These are phyloP conservation scores for Colletotrichum eremochloae DNA, from an alignment of 2,329 filamentous ascomycete species.

Conservation along the genomic window DNA sequence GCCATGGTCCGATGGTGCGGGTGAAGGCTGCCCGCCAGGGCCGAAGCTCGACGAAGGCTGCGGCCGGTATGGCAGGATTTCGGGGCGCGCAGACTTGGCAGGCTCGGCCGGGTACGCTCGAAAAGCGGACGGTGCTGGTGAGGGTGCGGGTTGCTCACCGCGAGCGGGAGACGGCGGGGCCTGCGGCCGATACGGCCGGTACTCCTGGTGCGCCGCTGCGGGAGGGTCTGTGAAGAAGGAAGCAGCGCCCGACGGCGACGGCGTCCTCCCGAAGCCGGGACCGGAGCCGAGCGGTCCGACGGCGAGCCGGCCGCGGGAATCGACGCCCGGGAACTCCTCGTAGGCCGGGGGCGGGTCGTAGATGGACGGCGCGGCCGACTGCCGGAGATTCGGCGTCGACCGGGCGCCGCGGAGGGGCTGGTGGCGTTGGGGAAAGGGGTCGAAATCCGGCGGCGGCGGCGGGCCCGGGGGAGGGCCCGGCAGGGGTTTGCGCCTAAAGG, in stretches of 20 bases:
- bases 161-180: background rate
- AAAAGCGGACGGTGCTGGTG: background rate
- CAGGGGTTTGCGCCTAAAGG: constrained; percentile 38
- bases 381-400: constrained; percentile 39
- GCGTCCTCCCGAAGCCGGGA: background rate
- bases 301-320: constrained; percentile 20
- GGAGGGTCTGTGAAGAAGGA: background rate
- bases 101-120: too few relatives aligned
- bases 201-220: background rate
- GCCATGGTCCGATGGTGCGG: background rate
- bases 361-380: constrained; percentile 11
- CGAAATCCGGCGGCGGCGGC: constrained; percentile 38
- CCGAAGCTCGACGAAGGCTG: background rate
- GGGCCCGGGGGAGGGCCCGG: constrained; percentile 34
- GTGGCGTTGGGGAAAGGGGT: constrained; percentile 33
- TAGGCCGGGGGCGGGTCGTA: constrained; percentile 31
- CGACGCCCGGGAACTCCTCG: constrained; percentile 35
- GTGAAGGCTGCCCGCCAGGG: background rate
- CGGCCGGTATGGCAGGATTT: constrained; percentile 4
- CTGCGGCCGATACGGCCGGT: constrained; percentile 5
- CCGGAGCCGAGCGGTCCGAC: background rate
- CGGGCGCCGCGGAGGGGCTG: constrained; percentile 28
- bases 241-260: background rate
- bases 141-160: background rate
- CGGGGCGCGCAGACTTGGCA: background rate